Percentiles rank a stretch among this genome's conserved stretches.
phyloP scores from a whole-genome alignment of 495 filamentous ascomycete species.

The Staphylotrichum longicolle region DNA sequence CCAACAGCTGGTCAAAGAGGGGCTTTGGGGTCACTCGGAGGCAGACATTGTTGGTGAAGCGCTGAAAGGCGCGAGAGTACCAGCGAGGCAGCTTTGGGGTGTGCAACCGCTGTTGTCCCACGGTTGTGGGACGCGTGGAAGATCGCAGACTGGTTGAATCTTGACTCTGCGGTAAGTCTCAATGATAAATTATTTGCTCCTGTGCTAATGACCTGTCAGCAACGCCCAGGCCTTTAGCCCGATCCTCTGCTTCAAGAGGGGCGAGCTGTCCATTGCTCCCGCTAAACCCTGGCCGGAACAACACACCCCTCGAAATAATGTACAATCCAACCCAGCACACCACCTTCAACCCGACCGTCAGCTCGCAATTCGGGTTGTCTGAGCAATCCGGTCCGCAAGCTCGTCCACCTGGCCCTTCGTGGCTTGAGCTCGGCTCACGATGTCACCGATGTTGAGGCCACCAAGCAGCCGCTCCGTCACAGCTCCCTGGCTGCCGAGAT shows the following conservation, averaged over 20 bases:
- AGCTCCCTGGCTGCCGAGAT: slow-evolving; percentile 18
- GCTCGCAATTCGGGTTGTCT: neutral
- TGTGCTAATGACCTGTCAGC: too few relatives aligned
- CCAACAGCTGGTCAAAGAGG: slow-evolving; percentile 26
- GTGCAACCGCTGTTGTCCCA: neutral
- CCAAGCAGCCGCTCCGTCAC: slow-evolving; percentile 27
- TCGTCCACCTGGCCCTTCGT: slow-evolving; percentile 17
- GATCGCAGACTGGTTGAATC: slow-evolving; percentile 30
- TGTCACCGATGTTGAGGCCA: neutral
- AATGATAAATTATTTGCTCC: too few relatives aligned
- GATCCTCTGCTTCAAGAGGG: slow-evolving; percentile 22
- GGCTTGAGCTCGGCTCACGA: slow-evolving; percentile 11
- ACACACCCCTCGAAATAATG: too few relatives aligned
- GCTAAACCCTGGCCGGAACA: neutral
- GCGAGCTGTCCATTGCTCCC: slow-evolving; percentile 1
- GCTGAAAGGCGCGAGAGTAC: neutral
- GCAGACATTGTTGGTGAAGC: slow-evolving; percentile 11
- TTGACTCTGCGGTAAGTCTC: slow-evolving; percentile 31
- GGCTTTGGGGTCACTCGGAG: slow-evolving; percentile 28
- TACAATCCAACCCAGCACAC: neutral
- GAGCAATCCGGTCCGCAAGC: slow-evolving; percentile 12
- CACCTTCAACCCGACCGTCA: neutral
- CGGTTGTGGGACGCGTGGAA: slow-evolving; percentile 29
- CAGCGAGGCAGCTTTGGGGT: neutral
- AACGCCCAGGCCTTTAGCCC: slow-evolving; percentile 28